phyloP scores from a whole-genome alignment of 139 green algal species.

The Micractinium conductrix region DNA sequence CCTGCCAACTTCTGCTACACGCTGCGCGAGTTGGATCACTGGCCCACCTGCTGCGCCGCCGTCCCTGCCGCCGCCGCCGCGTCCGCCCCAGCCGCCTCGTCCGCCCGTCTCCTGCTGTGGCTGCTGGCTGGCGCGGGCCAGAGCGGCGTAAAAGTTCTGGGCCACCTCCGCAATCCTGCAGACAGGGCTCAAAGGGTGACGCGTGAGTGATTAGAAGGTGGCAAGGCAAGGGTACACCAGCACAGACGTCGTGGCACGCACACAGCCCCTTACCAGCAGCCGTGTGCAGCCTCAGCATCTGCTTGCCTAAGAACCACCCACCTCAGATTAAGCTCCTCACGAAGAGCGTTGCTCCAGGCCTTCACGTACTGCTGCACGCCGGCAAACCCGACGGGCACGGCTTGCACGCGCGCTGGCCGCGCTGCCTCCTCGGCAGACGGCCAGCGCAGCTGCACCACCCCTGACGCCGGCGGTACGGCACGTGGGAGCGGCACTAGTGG shows the following conservation, averaged over 20 bases:
- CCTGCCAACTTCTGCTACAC: no score
- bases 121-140: constrained; percentile 25
- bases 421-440: not conserved
- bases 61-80: not conserved
- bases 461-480: not conserved
- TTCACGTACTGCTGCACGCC: constrained; percentile 39
- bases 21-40: no score
- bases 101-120: not conserved
- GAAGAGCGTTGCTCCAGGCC: constrained; percentile 44
- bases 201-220: no score
- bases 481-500: no score
- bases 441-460: constrained; percentile 23
- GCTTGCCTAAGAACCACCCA: constrained; percentile 15
- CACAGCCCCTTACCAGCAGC: no score
- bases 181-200: no score
- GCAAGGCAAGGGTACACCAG: no score
- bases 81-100: not conserved
- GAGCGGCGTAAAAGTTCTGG: constrained; percentile 30
- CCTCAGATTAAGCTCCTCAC: constrained; percentile 69
- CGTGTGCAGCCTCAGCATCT: not conserved
- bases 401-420: constrained; percentile 22
- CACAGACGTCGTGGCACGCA: no score
- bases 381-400: constrained; percentile 50
- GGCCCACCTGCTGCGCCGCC: no score
- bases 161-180: constrained; percentile 42